phyloP scores from a whole-genome alignment of 305 asterid species.

The Solanum hybrid region DNA sequence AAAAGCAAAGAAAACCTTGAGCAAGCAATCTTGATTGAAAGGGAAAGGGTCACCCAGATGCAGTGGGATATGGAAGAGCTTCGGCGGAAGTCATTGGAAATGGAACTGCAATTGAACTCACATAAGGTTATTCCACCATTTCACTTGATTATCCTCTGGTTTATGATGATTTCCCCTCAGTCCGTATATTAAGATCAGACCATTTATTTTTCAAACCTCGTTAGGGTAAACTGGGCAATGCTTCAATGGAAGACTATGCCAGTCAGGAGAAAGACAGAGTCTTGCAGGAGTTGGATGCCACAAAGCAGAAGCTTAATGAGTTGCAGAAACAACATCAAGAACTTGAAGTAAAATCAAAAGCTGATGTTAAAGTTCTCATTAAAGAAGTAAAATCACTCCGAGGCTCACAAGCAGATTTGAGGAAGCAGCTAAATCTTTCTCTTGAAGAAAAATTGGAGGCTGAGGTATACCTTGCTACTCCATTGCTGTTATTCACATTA shows the following conservation, averaged over 20 bases:
- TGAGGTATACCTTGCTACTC: conserved; percentile 47
- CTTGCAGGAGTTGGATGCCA: conserved; percentile 51
- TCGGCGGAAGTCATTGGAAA: conserved; percentile 64
- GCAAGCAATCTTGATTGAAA: conserved; percentile 77
- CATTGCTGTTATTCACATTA: conserved; percentile 7
- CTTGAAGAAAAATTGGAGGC: conserved; percentile 41
- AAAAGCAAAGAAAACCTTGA: conserved; percentile 89
- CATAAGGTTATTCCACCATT: conserved; percentile 39
- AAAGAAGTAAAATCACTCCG: conserved; percentile 88
- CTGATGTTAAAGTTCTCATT: conserved; percentile 79
- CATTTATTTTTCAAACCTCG: conserved; percentile 6
- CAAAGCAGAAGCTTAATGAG: conserved; percentile 50
- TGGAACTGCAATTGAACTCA: conserved; percentile 72
- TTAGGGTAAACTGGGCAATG: conserved; percentile 33
- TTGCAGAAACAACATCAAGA: conserved; percentile 59
- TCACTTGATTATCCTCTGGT: conserved; percentile 3
- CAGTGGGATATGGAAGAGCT: conserved; percentile 99
- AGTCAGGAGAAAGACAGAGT: conserved; percentile 37
- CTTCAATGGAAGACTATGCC: conserved; percentile 21
- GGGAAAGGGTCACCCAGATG: conserved; percentile 93
- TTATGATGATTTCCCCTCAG: not conserved
- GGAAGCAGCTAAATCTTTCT: conserved; percentile 54
- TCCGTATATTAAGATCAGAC: not conserved
- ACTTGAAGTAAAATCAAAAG: conserved; percentile 68
- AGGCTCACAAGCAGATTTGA: conserved; percentile 59